These are phyloP conservation scores for Clavispora fructus DNA, from an alignment of 805 yeast species.

Conservation along the genomic window DNA sequence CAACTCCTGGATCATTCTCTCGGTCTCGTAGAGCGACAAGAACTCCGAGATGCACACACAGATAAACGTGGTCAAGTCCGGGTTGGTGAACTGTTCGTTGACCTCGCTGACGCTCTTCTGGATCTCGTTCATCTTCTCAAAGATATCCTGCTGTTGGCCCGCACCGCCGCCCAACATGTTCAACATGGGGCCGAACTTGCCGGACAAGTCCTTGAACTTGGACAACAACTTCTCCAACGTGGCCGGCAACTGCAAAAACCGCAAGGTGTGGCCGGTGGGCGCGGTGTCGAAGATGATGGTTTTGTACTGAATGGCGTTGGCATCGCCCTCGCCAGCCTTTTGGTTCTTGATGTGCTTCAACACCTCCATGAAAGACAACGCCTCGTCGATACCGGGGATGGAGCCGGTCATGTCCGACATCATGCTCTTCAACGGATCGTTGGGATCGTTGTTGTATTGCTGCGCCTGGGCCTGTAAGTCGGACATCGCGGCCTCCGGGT, in stretches of 20 bases:
- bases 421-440: conserved; percentile 63
- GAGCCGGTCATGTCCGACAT: conserved; percentile 90
- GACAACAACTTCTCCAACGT: conserved; percentile 83
- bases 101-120: conserved; percentile 81
- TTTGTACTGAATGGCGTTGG: conserved; percentile 44
- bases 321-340: conserved; percentile 29
- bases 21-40: conserved; percentile 92
- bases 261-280: conserved; percentile 96
- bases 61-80: conserved; percentile 90
- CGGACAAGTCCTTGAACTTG: conserved; percentile 81
- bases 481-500: conserved; percentile 88
- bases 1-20: conserved; percentile 94
- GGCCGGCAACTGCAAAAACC: conserved; percentile 91
- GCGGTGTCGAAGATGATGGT: conserved; percentile 98
- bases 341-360: conserved; percentile 91
- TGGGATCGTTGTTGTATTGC: conserved; percentile 48
- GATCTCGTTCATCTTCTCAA: conserved; percentile 72
- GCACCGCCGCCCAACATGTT: conserved; percentile 66
- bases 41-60: conserved; percentile 98
- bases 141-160: conserved; percentile 63
- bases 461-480: conserved; percentile 69
- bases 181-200: conserved; percentile 87
- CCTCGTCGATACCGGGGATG: conserved; percentile 98
- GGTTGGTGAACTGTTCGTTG: conserved; percentile 90
- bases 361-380: conserved; percentile 95